Conservation (phyloP, 192 early-diverging fungal species). For the Coemansia erecta region DNA sequence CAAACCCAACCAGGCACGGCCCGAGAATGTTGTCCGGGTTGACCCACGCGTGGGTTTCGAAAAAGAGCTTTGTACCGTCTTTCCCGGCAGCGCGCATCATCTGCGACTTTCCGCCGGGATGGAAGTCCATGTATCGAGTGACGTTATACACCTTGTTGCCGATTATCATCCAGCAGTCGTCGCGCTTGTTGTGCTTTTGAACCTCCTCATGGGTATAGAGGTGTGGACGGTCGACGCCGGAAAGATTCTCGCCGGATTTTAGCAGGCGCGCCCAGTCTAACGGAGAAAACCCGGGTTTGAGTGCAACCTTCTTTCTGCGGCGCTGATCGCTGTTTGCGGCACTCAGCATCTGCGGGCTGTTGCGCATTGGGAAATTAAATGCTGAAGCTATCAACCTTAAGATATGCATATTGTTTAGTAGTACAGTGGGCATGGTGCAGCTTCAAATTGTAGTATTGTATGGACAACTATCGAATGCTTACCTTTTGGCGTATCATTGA, state of each 20-base stretch:
- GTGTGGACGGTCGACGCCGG: constrained; percentile 22
- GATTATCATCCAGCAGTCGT: constrained; percentile 89
- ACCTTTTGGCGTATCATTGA: no score
- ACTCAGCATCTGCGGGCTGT: constrained; percentile 47
- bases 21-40: constrained; percentile 88
- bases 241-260: constrained; percentile 68
- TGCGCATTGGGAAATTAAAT: constrained; percentile 35
- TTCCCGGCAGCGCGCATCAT: constrained; percentile 84
- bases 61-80: constrained; percentile 88
- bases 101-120: constrained; percentile 84
- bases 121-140: constrained; percentile 85
- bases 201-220: constrained; percentile 70
- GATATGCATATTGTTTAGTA: not conserved
- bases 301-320: constrained; percentile 68
- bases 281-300: constrained; percentile 85
- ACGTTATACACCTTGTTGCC: constrained; percentile 91
- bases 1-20: constrained; percentile 71
- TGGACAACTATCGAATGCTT: no score
- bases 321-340: constrained; percentile 11
- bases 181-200: constrained; percentile 67
- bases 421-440: no score
- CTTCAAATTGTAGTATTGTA: no score
- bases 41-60: constrained; percentile 90
- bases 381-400: not conserved
- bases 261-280: constrained; percentile 91